Percentiles rank a stretch among this genome's conserved stretches.
Evolutionary conservation across 345 rosid genomes (phyloP).

Genomic region (Eucalyptus shirleyi): DNA sequence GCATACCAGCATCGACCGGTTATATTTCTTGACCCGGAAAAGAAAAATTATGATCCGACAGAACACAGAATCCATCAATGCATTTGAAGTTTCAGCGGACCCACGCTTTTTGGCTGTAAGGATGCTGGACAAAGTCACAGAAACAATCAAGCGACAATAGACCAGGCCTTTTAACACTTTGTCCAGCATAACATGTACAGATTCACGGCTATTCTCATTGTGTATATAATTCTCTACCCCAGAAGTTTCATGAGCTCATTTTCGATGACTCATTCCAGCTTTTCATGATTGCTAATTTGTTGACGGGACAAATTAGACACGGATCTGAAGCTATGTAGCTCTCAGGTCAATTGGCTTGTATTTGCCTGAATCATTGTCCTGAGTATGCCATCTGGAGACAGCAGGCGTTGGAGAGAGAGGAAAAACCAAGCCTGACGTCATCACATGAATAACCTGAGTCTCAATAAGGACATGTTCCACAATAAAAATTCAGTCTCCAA

Average conservation of each 20-base stretch:
- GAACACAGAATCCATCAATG: not conserved
- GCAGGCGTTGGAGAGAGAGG: constrained; percentile 29
- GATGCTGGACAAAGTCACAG: not conserved
- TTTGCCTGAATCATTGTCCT: constrained; percentile 11
- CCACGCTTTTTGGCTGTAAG: not conserved
- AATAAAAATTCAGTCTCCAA: not conserved
- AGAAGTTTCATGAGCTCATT: not conserved
- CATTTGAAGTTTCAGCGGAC: not conserved
- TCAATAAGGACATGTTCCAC: not conserved
- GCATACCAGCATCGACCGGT: not conserved
- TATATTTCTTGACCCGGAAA: not conserved
- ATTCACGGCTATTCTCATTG: not conserved
- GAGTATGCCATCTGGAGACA: constrained; percentile 32
- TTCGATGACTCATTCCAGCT: not conserved
- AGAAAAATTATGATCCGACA: not conserved
- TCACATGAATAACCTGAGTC: not conserved
- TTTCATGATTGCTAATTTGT: not conserved
- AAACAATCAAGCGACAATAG: not conserved
- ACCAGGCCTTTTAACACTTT: not conserved
- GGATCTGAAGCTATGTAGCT: not conserved
- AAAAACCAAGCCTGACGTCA: constrained; percentile 26
- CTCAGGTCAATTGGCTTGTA: not conserved
- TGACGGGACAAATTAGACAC: not conserved
- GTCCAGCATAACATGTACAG: not conserved
- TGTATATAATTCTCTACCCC: too few species aligned